phyloP scores from a whole-genome alignment of 768 basidiomycete genomes.

The Trametes punicea region DNA sequence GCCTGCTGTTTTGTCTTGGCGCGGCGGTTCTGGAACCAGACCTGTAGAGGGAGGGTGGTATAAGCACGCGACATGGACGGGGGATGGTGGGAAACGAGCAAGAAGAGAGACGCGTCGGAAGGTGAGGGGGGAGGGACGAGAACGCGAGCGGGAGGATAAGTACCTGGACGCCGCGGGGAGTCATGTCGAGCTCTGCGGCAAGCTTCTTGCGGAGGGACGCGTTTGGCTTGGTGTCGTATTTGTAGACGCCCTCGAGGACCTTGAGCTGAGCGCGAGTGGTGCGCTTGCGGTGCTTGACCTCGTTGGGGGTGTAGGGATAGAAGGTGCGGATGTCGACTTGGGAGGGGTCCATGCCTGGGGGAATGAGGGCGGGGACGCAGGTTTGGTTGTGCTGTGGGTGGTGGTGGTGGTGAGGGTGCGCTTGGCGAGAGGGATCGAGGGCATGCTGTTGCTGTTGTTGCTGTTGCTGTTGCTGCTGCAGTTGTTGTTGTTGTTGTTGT shows the following conservation, averaged over 20 bases:
- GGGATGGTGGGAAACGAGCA: not conserved
- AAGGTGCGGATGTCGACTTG: slow-evolving; percentile 79
- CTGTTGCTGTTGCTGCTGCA: slow-evolving; percentile 28
- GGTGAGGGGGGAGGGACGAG: not conserved
- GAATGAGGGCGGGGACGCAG: slow-evolving; percentile 46
- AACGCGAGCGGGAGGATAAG: slow-evolving; percentile 24
- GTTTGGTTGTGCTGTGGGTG: slow-evolving; percentile 27
- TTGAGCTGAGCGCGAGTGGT: slow-evolving; percentile 87
- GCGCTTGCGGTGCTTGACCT: slow-evolving; percentile 91
- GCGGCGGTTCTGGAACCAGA: slow-evolving; percentile 89
- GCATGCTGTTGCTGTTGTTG: slow-evolving; percentile 19
- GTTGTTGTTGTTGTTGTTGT: slow-evolving; percentile 5
- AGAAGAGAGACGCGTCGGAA: not conserved
- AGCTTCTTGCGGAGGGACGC: slow-evolving; percentile 74
- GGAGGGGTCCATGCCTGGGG: slow-evolving; percentile 58
- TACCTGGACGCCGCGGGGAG: slow-evolving; percentile 92
- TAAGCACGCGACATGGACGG: not conserved
- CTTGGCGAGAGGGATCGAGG: not conserved
- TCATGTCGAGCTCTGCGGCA: slow-evolving; percentile 84
- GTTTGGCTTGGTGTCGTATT: slow-evolving; percentile 89
- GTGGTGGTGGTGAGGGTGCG: not conserved
- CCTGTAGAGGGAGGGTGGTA: slow-evolving; percentile 42
- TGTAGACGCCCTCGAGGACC: slow-evolving; percentile 85
- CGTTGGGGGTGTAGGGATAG: slow-evolving; percentile 76
- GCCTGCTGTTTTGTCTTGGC: slow-evolving; percentile 78